A percentile compares a stretch with the other conserved stretches of the same genome.
Evolutionary conservation across 768 basidiomycete species (phyloP).

Genomic region (Boletus rex-veris): DNA sequence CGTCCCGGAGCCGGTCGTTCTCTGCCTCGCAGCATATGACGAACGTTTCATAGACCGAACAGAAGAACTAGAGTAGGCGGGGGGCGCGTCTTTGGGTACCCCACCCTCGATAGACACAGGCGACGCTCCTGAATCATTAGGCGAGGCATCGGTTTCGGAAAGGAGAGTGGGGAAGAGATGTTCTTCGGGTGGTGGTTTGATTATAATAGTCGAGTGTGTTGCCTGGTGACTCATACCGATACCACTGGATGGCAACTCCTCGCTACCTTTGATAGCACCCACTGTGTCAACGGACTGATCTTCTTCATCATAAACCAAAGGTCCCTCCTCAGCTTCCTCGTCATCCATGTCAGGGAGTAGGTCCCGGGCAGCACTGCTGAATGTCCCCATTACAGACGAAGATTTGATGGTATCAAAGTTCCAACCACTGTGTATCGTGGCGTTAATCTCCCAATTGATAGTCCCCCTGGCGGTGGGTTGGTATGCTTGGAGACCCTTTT

Average conservation of each 20-base stretch:
- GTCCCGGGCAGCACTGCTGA: constrained; percentile 69
- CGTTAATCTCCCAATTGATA: constrained; percentile 64
- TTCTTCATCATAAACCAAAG: constrained; percentile 39
- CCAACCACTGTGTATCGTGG: constrained; percentile 89
- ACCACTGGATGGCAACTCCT: constrained; percentile 37
- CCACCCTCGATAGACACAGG: constrained; percentile 35
- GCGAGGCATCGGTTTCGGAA: constrained; percentile 32
- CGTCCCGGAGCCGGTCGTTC: constrained; percentile 61
- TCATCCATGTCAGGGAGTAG: constrained; percentile 58
- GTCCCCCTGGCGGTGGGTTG: constrained; percentile 58
- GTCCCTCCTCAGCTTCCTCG: constrained; percentile 46
- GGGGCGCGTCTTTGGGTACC: constrained; percentile 55
- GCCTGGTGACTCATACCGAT: constrained; percentile 53
- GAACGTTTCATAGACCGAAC: constrained; percentile 61
- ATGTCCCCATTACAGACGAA: constrained; percentile 71
- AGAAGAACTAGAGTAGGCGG: constrained; percentile 73
- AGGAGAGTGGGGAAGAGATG: constrained; percentile 42
- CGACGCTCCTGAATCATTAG: constrained; percentile 40
- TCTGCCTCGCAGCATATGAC: constrained; percentile 75
- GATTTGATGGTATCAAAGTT: constrained; percentile 87
- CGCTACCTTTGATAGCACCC: constrained; percentile 64
- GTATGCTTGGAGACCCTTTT: constrained; percentile 51
- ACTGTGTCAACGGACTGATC: constrained; percentile 59
- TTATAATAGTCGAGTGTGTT: constrained; percentile 69
- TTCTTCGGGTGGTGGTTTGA: constrained; percentile 44